Base-by-base conservation (phyloP, 2,329 filamentous ascomycete genomes). In the Fusarium albosuccineum region DNA sequence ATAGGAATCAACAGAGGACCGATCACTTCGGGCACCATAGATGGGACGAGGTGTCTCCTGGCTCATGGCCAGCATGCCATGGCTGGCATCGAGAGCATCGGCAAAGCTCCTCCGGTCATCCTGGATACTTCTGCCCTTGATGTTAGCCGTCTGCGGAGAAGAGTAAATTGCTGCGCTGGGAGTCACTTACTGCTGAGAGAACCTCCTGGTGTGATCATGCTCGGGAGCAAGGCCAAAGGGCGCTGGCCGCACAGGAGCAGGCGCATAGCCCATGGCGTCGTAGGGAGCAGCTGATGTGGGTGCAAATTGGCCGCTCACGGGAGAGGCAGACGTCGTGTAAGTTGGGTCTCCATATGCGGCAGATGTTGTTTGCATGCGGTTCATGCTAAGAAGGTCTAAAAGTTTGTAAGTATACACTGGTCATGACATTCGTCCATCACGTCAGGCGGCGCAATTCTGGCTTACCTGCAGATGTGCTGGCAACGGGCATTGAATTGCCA, bases 11-110 rank as follows among this genome's bases (percentile, higher is more conserved):
- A 89, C 86, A 2, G 94, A 94, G 57, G 88, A 90, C 67, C 93
- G 86, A 60, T 87, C 86, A 59, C 89, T 81, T 64, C 85, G 82
- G 68, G 87, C 86, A 64, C 91, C 93, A 75, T 97, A 97, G 73
- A 97, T 93, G 76, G 95, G 96, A 65, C 94, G 86, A 11, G 94
- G 93, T 1, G 94, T 97, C 73, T 97, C 94, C 81, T 97, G 94
- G 86, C 93, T 97, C 87, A 98, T 92, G 37, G 94, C 93, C 27
- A 97, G 87, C 92, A 98, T 97, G 71, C 94, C 93, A 64, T 96
- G 92, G 77, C 94, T 94, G 26, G 94, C 94, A 78, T 97, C 95
- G 58, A 98, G 89, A 29, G 93, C 93, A 76, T 97, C 95, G 70
- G 91, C 92, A 78, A 94, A 97, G 72, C 90, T 91, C 71, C 91